Conservation (phyloP, 2,329 filamentous ascomycete species). For the Grosmannia clavigera region DNA sequence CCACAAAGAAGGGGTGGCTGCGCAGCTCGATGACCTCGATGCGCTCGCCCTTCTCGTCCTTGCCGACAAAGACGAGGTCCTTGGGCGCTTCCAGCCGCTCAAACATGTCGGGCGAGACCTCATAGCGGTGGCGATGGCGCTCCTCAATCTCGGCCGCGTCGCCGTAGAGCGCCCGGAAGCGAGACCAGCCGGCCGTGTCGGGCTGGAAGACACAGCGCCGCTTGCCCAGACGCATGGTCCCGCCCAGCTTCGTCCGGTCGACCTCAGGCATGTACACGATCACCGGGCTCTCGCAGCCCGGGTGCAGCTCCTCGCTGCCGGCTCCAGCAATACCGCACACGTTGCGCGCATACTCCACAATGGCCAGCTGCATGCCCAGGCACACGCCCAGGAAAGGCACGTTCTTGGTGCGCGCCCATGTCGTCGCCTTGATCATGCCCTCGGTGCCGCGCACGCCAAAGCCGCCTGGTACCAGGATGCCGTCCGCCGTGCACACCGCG, state of each 20-base stretch:
- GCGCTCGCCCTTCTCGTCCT: conserved; percentile 59
- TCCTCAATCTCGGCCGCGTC: conserved; percentile 40
- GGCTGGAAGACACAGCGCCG: conserved; percentile 59
- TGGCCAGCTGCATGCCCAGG: conserved; percentile 83
- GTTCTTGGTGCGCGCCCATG: conserved; percentile 73
- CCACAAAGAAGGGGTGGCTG: conserved; percentile 60
- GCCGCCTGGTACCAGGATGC: conserved; percentile 59
- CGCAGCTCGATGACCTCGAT: conserved; percentile 70
- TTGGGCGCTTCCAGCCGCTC: conserved; percentile 48
- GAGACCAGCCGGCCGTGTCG: conserved; percentile 54
- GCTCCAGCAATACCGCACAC: conserved; percentile 51
- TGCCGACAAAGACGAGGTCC: conserved; percentile 55
- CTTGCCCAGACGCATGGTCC: conserved; percentile 66
- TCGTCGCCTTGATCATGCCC: conserved; percentile 81
- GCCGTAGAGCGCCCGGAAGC: conserved; percentile 57
- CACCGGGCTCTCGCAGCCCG: conserved; percentile 50
- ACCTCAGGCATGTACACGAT: conserved; percentile 87
- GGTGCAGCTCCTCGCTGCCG: conserved; percentile 42
- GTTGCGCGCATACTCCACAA: conserved; percentile 76
- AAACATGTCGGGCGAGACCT: conserved; percentile 64
- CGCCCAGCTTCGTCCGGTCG: conserved; percentile 51
- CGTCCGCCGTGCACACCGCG: conserved; percentile 55
- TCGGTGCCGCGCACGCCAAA: conserved; percentile 74
- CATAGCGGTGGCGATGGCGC: conserved; percentile 68
- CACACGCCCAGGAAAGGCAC: conserved; percentile 82